Conservation (phyloP, 768 basidiomycete genomes). For the Tulasnella calospora region DNA sequence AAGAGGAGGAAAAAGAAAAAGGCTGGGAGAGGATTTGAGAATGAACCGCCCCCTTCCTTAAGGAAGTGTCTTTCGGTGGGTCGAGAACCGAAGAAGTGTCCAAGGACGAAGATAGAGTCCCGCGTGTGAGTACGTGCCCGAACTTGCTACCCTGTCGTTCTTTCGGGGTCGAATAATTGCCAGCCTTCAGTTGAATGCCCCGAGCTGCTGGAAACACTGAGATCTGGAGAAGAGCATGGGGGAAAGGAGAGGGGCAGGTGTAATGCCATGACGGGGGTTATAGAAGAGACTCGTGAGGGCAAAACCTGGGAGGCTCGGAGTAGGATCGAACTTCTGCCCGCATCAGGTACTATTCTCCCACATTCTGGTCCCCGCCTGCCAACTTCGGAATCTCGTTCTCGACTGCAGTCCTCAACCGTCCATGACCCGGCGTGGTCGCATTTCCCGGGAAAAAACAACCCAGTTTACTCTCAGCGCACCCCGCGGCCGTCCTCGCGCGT, state of each 20-base stretch:
- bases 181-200: conserved; percentile 4
- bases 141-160: conserved; percentile 1
- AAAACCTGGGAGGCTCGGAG: conserved; percentile 9
- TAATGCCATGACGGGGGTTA: conserved; percentile 3
- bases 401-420: not conserved
- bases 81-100: conserved; percentile 2
- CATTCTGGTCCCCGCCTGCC: not conserved
- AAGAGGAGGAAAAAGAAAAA: not conserved
- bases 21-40: conserved; percentile 11
- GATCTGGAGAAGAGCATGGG: conserved; percentile 9
- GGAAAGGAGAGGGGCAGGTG: conserved; percentile 8
- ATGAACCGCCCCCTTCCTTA: conserved; percentile 4
- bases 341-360: not conserved
- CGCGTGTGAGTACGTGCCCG: conserved; percentile 2
- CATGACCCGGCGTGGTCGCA: not conserved
- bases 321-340: not conserved
- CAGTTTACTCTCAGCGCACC: not conserved
- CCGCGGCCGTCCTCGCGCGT: not conserved
- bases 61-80: conserved; percentile 5
- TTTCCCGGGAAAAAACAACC: not conserved
- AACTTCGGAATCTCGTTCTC: not conserved
- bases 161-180: not conserved
- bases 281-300: conserved; percentile 7
- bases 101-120: conserved; percentile 2
- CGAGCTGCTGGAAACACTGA: conserved; percentile 3